Evolutionary conservation across 1,284 basidiomycete species (phyloP).

Genomic region (Boletus semigastroideus): DNA sequence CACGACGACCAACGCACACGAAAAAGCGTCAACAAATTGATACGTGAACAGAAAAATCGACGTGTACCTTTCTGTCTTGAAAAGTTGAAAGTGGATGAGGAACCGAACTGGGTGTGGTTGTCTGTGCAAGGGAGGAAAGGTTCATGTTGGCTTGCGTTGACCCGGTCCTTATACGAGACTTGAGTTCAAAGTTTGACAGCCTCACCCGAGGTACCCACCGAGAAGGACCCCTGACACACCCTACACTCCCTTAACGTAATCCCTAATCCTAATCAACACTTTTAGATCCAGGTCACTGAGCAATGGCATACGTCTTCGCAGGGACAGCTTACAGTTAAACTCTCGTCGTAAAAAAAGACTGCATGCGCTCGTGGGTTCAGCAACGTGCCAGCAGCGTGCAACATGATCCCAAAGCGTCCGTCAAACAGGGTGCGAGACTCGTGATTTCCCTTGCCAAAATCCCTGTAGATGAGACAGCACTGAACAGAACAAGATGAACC

Average conservation of each 20-base stretch:
- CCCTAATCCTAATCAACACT: too few species aligned
- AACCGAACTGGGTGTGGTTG: slow-evolving; percentile 20
- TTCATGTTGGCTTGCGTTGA: slow-evolving; percentile 35
- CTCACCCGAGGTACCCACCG: slow-evolving; percentile 20
- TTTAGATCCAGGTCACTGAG: too few species aligned
- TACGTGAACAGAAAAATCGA: neutral
- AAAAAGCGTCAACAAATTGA: slow-evolving; percentile 3
- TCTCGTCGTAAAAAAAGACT: neutral
- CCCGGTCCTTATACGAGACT: slow-evolving; percentile 36
- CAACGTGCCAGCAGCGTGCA: neutral
- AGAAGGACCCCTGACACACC: slow-evolving; percentile 34
- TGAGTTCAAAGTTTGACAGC: slow-evolving; percentile 29
- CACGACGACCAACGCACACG: slow-evolving; percentile 4
- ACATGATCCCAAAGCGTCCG: slow-evolving; percentile 25
- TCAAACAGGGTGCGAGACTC: slow-evolving; percentile 41
- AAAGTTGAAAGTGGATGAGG: slow-evolving; percentile 6
- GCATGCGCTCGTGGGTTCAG: neutral
- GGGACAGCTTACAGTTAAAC: slow-evolving; percentile 2
- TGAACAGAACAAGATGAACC: slow-evolving; percentile 7
- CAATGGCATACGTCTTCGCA: slow-evolving; percentile 8
- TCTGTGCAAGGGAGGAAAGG: slow-evolving; percentile 33
- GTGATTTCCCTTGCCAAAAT: slow-evolving; percentile 19
- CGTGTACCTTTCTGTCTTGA: slow-evolving; percentile 11
- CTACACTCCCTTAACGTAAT: too few species aligned
- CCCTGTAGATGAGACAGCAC: slow-evolving; percentile 17